These are phyloP conservation scores for Isatis tinctoria DNA, from an alignment of 345 rosid species.

Conservation along the genomic window DNA sequence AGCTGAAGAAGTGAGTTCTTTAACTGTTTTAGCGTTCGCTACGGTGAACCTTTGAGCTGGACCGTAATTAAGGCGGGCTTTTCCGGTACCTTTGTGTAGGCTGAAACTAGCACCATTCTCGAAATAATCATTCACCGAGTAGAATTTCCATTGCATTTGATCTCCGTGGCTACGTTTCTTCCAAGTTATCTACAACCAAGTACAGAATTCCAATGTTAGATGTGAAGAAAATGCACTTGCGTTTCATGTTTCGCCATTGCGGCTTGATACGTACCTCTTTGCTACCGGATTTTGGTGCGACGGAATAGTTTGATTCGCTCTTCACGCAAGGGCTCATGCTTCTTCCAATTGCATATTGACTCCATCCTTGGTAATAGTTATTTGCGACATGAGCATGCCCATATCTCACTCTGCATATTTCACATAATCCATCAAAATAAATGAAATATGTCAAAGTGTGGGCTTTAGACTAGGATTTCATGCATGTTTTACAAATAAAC, in stretches of 20 bases:
- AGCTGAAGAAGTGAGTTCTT: constrained; percentile 43
- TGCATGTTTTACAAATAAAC: too few species aligned
- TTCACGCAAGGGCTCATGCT: constrained; percentile 73
- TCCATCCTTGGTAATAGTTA: constrained; percentile 80
- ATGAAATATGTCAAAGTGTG: too few species aligned
- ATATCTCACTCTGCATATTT: constrained; percentile 47
- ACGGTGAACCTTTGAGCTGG: constrained; percentile 43
- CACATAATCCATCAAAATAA: not conserved
- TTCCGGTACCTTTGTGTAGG: constrained; percentile 37
- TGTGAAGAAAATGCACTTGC: not conserved
- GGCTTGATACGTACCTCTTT: constrained; percentile 45
- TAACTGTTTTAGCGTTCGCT: constrained; percentile 38
- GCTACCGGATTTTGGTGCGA: constrained; percentile 46
- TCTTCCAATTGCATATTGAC: constrained; percentile 79
- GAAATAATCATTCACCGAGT: constrained; percentile 49
- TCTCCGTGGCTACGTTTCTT: constrained; percentile 32
- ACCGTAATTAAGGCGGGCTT: constrained; percentile 45
- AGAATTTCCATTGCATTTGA: constrained; percentile 49
- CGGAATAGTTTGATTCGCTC: constrained; percentile 68
- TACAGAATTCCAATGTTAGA: not conserved
- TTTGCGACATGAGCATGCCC: constrained; percentile 76
- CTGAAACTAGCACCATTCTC: constrained; percentile 60
- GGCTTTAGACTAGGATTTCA: too few species aligned
- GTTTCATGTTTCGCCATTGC: not conserved
- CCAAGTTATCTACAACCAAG: constrained; percentile 48